phyloP scores from a whole-genome alignment of 495 filamentous ascomycete genomes.

The Neurospora sublineolata region DNA sequence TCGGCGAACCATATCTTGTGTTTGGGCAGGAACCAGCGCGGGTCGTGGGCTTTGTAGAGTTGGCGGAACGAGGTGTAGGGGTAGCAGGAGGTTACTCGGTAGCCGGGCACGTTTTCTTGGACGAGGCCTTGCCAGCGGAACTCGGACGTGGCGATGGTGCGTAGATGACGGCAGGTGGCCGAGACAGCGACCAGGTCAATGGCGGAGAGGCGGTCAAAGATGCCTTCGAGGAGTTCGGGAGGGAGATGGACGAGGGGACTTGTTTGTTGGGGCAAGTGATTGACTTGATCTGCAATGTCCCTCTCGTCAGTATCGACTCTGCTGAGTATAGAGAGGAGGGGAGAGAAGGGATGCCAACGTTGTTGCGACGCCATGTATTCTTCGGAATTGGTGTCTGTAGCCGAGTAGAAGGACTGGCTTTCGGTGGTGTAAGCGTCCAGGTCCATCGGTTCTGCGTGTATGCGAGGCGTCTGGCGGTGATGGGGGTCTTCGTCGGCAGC shows the following conservation, averaged over 20 bases:
- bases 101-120: constrained; percentile 46
- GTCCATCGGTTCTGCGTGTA: not conserved
- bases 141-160: constrained; percentile 41
- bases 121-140: constrained; percentile 52
- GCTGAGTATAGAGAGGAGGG: not conserved
- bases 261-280: not conserved
- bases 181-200: constrained; percentile 44
- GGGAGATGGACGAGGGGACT: constrained; percentile 40
- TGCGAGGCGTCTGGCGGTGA: not conserved
- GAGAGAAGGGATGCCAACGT: not conserved
- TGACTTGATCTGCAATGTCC: not conserved
- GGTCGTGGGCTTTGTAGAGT: constrained; percentile 63
- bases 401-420: not conserved
- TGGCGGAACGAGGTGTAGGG: constrained; percentile 51
- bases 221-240: constrained; percentile 48
- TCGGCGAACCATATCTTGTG: constrained; percentile 83
- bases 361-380: not conserved
- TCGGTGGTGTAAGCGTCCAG: not conserved
- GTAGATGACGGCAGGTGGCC: constrained; percentile 43
- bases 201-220: constrained; percentile 50
- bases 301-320: not conserved
- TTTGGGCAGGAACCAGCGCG: constrained; percentile 72
- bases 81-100: constrained; percentile 40
- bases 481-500: not conserved
- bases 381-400: not conserved